Evolutionary conservation across 495 filamentous ascomycete genomes (phyloP).

Genomic region (Neurospora tetrasperma): DNA sequence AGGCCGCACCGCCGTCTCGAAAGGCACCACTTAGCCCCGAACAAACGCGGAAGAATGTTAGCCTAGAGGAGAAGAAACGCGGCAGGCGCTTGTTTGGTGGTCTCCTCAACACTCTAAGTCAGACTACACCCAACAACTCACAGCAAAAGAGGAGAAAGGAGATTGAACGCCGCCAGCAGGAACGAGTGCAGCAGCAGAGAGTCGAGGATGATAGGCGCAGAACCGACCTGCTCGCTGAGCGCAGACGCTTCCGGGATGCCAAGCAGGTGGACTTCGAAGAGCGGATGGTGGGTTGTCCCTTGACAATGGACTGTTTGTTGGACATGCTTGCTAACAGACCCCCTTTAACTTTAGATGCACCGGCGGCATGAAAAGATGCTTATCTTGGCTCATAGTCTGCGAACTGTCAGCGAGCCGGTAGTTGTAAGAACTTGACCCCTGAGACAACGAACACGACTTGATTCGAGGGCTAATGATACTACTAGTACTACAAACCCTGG

Average conservation of each 20-base stretch:
- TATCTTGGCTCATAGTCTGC: conserved; percentile 61
- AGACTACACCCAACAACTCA: conserved; percentile 49
- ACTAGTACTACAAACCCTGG: conserved; percentile 85
- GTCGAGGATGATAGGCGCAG: conserved; percentile 55
- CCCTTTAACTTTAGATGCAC: conserved; percentile 51
- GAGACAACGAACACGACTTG: not conserved
- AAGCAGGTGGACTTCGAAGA: conserved; percentile 73
- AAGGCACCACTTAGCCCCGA: conserved; percentile 1
- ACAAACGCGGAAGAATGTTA: conserved; percentile 33
- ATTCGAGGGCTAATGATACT: conserved; percentile 14
- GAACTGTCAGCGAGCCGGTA: conserved; percentile 62
- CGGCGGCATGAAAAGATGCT: conserved; percentile 64
- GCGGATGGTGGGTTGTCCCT: conserved; percentile 51
- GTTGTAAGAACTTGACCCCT: conserved; percentile 47
- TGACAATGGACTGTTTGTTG: not conserved
- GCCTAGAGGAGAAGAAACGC: conserved; percentile 72
- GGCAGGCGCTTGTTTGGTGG: conserved; percentile 86
- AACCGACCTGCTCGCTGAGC: conserved; percentile 49
- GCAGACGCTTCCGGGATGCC: conserved; percentile 46
- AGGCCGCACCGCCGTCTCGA: not conserved
- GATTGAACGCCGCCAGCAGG: conserved; percentile 82
- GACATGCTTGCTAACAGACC: not conserved
- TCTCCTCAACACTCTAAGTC: conserved; percentile 76
- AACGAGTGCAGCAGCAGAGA: conserved; percentile 65
- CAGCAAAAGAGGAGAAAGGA: conserved; percentile 70